A percentile compares a stretch with the other conserved stretches of the same genome.
phyloP scores from a whole-genome alignment of 2,329 filamentous ascomycete species.

The Chalara sp. region DNA sequence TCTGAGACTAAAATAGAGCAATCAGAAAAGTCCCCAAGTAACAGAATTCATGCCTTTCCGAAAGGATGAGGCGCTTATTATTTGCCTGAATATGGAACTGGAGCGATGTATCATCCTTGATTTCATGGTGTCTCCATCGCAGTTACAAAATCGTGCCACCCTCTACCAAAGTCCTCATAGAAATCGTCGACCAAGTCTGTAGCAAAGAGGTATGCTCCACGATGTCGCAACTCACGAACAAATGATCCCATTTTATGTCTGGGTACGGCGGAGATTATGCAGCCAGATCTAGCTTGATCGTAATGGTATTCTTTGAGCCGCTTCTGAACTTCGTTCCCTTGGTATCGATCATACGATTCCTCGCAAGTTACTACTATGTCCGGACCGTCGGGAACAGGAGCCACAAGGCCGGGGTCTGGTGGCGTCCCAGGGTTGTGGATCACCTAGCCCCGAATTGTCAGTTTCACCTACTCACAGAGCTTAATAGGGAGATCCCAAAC shows the following conservation, averaged over 20 bases:
- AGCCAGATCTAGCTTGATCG: background rate
- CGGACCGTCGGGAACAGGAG: background rate
- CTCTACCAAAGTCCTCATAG: background rate
- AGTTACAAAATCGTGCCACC: background rate
- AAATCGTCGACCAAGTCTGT: background rate
- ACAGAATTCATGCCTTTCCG: no score
- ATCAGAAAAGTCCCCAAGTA: no score
- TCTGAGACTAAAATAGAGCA: no score
- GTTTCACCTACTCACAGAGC: background rate
- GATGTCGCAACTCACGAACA: background rate
- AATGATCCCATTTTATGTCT: background rate
- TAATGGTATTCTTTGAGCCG: background rate
- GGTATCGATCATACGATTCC: background rate
- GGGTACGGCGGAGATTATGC: background rate
- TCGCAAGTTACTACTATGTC: background rate
- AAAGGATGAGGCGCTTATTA: no score
- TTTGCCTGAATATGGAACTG: no score
- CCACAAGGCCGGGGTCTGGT: background rate
- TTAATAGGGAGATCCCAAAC: background rate
- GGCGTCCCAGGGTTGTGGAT: background rate
- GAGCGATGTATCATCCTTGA: no score
- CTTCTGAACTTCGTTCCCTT: background rate
- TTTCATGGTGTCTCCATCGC: background rate
- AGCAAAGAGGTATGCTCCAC: conserved; percentile 1
- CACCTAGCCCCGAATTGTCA: background rate